Evolutionary conservation across 2,329 filamentous ascomycete species (phyloP), one percentile per base, ranked within the genome.

Genomic region (Dothidotthia symphoricarpi): DNA sequence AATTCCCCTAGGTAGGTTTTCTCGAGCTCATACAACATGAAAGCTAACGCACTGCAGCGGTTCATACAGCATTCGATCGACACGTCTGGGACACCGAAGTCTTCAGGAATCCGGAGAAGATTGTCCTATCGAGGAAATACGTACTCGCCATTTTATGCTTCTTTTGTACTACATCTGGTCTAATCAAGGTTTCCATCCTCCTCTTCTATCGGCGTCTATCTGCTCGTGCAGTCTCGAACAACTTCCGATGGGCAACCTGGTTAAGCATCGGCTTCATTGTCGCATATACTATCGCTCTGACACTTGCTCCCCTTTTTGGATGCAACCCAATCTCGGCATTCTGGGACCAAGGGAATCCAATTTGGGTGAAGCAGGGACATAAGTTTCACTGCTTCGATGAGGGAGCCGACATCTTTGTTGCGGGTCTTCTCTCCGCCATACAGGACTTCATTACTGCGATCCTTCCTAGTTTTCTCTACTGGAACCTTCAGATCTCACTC

Each of bases 71-170:
- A 4, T 61, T 62, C 29, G 43, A 61, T 32, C 47, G 44, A 30
- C 60, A 64, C 22, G 28, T 56, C 7, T 64, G 60, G 60, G 60
- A 64, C 19, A 15, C 58, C 2, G 19, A 56, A 17, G 10, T 34
- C 0, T 19, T 51, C 6, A 28, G 28, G 6, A 7, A 30, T 24
- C 11, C 26, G 28, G 22, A 36, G 16, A 15, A 27, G 11, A 14
- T 27, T 12, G 25, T 27, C 6, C 4, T 11, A 6, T 6, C 25
- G 11, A 12, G 25, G 11, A 36, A 36, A 10, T 27, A 28, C 16
- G 29, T 48, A 26, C 29, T 60, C 3, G 25, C 34, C 4, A 45
- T 59, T 15, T 49, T 55, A 26, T 12, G 41, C 9, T 19, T 53
- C 5, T 60, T 56, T 25, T 32, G 44, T 10, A 6, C 47, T 3